These are phyloP conservation scores for Heterobasidion parviporum DNA, from an alignment of 1,284 basidiomycete species.

Conservation along the genomic window DNA sequence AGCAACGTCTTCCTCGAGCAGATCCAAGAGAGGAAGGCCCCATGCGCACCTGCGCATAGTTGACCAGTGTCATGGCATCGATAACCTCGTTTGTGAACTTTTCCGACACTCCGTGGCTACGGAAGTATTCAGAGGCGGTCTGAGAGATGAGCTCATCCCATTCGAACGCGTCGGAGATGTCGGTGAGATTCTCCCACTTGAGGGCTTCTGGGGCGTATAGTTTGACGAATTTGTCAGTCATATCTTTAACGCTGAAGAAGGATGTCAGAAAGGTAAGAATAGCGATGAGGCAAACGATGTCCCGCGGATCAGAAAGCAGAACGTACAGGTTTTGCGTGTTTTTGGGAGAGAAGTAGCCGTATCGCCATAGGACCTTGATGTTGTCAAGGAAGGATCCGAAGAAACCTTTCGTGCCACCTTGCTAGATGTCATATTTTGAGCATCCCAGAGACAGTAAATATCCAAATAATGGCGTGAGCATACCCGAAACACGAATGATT, in stretches of 20 bases:
- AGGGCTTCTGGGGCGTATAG: slow-evolving; percentile 57
- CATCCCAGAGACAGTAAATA: slow-evolving; percentile 1
- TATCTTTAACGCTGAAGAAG: slow-evolving; percentile 42
- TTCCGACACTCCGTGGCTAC: slow-evolving; percentile 43
- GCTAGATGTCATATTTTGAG: slow-evolving; percentile 11
- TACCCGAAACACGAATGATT: slow-evolving; percentile 60
- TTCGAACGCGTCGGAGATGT: slow-evolving; percentile 45
- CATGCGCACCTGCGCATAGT: slow-evolving; percentile 65
- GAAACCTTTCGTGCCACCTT: slow-evolving; percentile 40
- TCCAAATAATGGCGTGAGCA: slow-evolving; percentile 14
- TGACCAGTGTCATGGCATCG: slow-evolving; percentile 80
- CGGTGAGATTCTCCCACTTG: slow-evolving; percentile 56
- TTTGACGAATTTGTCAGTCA: slow-evolving; percentile 45
- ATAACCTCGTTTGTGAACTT: slow-evolving; percentile 73
- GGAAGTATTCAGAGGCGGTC: slow-evolving; percentile 56
- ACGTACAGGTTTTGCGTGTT: slow-evolving; percentile 51
- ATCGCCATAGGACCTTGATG: slow-evolving; percentile 69
- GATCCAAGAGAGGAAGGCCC: neutral
- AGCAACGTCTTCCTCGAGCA: neutral
- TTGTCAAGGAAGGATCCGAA: slow-evolving; percentile 62
- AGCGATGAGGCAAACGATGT: neutral
- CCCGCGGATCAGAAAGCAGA: neutral
- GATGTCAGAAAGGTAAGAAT: neutral
- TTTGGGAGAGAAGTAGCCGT: slow-evolving; percentile 67
- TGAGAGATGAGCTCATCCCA: slow-evolving; percentile 45